phyloP scores from a whole-genome alignment of 129 eudicot genomes.

The Daucus carota region DNA sequence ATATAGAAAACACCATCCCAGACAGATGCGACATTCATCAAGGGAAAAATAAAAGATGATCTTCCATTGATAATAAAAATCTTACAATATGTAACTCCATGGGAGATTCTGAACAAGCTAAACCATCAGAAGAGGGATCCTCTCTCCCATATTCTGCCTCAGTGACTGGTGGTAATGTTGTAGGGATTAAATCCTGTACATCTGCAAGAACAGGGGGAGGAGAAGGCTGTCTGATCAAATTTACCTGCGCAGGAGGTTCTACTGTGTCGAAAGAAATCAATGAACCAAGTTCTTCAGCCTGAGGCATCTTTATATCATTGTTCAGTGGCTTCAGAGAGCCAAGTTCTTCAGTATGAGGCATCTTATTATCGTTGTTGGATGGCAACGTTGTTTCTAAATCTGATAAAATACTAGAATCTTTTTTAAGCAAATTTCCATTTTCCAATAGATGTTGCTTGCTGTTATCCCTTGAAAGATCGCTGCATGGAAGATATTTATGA shows the following conservation, averaged over 20 bases:
- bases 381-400: slow-evolving; percentile 22
- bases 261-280: slow-evolving; percentile 78
- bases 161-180: slow-evolving; percentile 29
- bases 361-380: slow-evolving; percentile 28
- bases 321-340: slow-evolving; percentile 43
- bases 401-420: slow-evolving; percentile 25
- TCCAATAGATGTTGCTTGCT: slow-evolving; percentile 33
- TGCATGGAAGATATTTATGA: slow-evolving; percentile 4
- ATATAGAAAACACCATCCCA: neutral
- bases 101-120: slow-evolving; percentile 67
- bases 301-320: slow-evolving; percentile 26
- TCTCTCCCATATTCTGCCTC: slow-evolving; percentile 32
- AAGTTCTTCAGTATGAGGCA: slow-evolving; percentile 42
- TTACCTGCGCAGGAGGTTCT: slow-evolving; percentile 45
- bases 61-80: slow-evolving; percentile 3
- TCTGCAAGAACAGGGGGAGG: slow-evolving; percentile 94
- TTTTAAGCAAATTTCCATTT: slow-evolving; percentile 32
- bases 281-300: slow-evolving; percentile 45
- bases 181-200: slow-evolving; percentile 69
- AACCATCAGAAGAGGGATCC: slow-evolving; percentile 35
- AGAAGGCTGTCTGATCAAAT: slow-evolving; percentile 70
- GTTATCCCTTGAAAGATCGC: slow-evolving; percentile 34
- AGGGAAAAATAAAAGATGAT: slow-evolving; percentile 5
- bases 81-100: slow-evolving; percentile 83
- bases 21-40: slow-evolving; percentile 9